Base-by-base conservation (phyloP, 2,329 filamentous ascomycete genomes). In the Epichloe elymi region DNA sequence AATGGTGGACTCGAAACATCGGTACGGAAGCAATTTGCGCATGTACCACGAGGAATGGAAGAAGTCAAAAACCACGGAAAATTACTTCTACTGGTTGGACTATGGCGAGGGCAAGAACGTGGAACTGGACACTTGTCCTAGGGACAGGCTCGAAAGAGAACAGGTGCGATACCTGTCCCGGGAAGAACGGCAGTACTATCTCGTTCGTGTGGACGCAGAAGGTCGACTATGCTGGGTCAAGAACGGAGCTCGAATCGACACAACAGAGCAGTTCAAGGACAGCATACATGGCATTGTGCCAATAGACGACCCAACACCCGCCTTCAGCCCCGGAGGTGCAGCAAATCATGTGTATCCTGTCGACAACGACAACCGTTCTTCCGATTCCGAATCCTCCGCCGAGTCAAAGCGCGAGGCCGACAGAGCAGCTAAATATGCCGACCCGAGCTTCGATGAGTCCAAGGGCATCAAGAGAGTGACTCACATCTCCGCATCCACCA, bases 71-170 rank as follows among this genome's bases (percentile, higher is more conserved):
- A 91, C 88, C 0, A 78, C 81, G 4, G 85, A 95, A 63, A 95
- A 93, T 62, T 96, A 90, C 74, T 95, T 95, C 65, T 91, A 89
- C 68, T 95, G 90, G 89, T 73, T 95, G 1, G 90, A 96, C 63
- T 74, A 85, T 53, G 90, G 90, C 5, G 83, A 83, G 46, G 90
- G 90, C 0, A 80, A 73, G 57, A 65, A 77, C 39, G 63, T 93
- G 42, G 84, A 91, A 55, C 70, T 91, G 12, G 76, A 80, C 3
- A 75, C 79, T 0, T 88, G 88, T 56, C 83, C 88, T 1, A 75
- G 90, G 37, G 83, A 86, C 53, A 74, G 80, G 14, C 71, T 95
- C 6, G 86, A 93, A 48, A 75, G 79, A 23, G 87, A 95, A 64
- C 81, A 83, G 59, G 86, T 95, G 2, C 78, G 90, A 17, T 96